A percentile compares a stretch with the other conserved stretches of the same genome.
Conservation (phyloP, 2,329 filamentous ascomycete genomes). For the Lojkania enalia region DNA sequence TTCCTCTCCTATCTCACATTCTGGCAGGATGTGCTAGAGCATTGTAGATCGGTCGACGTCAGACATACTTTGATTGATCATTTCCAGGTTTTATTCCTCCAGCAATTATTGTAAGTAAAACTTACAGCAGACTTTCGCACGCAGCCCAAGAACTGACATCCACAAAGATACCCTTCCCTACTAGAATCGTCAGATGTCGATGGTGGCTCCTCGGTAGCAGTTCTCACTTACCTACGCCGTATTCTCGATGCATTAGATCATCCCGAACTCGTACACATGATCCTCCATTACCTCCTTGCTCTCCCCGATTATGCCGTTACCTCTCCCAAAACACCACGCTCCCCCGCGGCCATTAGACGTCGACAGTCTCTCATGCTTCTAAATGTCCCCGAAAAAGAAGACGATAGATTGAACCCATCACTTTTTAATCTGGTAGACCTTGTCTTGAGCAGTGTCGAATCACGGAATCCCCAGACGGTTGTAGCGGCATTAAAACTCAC, state of each 20-base stretch:
- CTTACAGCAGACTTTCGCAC: background rate
- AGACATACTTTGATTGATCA: constrained; percentile 93
- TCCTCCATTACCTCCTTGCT: constrained; percentile 88
- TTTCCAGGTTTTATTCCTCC: constrained; percentile 94
- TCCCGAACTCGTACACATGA: constrained; percentile 90
- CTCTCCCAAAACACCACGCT: constrained; percentile 41
- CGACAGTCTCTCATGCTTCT: constrained; percentile 88
- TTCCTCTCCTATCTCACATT: constrained; percentile 95
- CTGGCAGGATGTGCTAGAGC: constrained; percentile 97
- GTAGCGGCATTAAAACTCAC: constrained; percentile 86
- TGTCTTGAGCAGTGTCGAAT: constrained; percentile 80
- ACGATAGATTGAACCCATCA: constrained; percentile 76
- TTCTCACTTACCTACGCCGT: constrained; percentile 87
- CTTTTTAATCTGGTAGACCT: constrained; percentile 94
- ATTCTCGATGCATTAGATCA: constrained; percentile 92
- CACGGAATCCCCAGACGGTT: constrained; percentile 84
- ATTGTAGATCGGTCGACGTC: constrained; percentile 89
- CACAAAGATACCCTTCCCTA: constrained; percentile 85
- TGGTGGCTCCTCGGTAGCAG: constrained; percentile 93
- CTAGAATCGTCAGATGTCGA: constrained; percentile 97
- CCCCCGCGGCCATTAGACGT: constrained; percentile 71
- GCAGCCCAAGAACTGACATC: constrained; percentile 15
- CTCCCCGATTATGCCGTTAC: constrained; percentile 62
- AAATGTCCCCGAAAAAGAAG: constrained; percentile 74
- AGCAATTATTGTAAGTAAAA: constrained; percentile 77